Conservation (phyloP, 2,329 filamentous ascomycete species). For the Eutypa lata region DNA sequence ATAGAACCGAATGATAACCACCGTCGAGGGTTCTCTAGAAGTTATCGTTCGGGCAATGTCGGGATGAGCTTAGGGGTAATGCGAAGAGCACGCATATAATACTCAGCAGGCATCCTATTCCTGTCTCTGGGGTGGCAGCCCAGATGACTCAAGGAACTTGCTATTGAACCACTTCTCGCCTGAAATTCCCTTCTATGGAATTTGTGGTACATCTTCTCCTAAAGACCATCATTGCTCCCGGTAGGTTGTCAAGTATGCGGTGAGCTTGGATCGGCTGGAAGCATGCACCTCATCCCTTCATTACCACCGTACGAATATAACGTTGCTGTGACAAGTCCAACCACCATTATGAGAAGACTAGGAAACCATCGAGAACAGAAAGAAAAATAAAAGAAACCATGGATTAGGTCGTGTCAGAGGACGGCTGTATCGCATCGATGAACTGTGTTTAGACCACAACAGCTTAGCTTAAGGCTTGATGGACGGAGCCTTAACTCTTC, state of each 20-base stretch:
- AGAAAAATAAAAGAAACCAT: constrained; percentile 26
- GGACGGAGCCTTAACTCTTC: background rate
- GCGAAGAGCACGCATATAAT: background rate
- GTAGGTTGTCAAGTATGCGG: background rate
- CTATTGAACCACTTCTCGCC: background rate
- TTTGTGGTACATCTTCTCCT: background rate
- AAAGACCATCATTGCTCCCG: background rate
- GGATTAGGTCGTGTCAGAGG: constrained; percentile 19
- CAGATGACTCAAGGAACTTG: background rate
- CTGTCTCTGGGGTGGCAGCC: background rate
- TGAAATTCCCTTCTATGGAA: background rate
- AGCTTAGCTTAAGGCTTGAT: background rate
- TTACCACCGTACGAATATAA: constrained; percentile 36
- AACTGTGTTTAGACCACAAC: constrained; percentile 17
- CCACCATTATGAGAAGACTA: constrained; percentile 25
- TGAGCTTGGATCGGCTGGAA: background rate
- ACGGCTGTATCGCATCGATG: constrained; percentile 28
- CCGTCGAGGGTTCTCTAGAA: constrained; percentile 5
- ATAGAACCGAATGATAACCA: constrained; percentile 11
- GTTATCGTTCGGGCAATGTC: background rate
- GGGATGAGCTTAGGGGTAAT: background rate
- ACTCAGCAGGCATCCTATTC: background rate
- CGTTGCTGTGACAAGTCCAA: constrained; percentile 26
- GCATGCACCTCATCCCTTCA: constrained; percentile 25
- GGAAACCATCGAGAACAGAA: constrained; percentile 25